phyloP scores from a whole-genome alignment of 1,284 basidiomycete genomes.

The Sporisorium exsertum region DNA sequence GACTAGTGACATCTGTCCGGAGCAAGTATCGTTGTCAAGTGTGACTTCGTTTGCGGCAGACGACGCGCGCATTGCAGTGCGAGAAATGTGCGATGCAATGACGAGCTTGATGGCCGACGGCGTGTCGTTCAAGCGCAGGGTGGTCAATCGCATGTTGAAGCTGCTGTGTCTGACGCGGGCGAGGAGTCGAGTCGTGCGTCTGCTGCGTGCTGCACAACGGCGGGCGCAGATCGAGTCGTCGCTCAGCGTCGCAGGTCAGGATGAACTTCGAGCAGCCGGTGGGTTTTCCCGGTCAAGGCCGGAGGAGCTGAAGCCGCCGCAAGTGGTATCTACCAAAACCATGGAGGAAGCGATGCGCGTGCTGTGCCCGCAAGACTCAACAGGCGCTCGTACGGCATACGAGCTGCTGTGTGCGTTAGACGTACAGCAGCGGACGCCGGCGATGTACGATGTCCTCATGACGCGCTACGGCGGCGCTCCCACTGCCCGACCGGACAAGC shows the following conservation, averaged over 20 bases:
- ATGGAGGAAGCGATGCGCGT: constrained; percentile 19
- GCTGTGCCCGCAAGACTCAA: constrained; percentile 35
- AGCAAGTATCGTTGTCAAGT: neutral
- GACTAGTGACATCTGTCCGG: neutral
- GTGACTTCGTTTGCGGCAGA: constrained; percentile 15
- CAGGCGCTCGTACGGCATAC: constrained; percentile 28
- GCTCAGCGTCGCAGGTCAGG: neutral
- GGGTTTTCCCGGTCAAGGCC: constrained; percentile 25
- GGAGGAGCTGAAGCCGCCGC: constrained; percentile 7
- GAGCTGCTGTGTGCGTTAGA: constrained; percentile 38
- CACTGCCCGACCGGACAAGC: neutral
- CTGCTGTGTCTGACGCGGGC: constrained; percentile 25
- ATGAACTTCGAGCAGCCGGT: constrained; percentile 20
- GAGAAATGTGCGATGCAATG: constrained; percentile 27
- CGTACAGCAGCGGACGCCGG: constrained; percentile 15
- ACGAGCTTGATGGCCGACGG: constrained; percentile 31
- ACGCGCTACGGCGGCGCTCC: constrained; percentile 27
- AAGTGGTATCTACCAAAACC: constrained; percentile 25
- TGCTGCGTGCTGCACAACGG: constrained; percentile 24
- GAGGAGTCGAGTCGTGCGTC: constrained; percentile 20
- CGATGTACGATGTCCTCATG: constrained; percentile 53
- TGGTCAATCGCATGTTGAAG: constrained; percentile 24
- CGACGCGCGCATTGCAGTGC: constrained; percentile 22
- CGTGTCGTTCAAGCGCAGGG: constrained; percentile 28
- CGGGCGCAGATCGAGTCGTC: constrained; percentile 19